These are phyloP conservation scores for Salix dunnii DNA, from an alignment of 345 rosid species.

Conservation along the genomic window DNA sequence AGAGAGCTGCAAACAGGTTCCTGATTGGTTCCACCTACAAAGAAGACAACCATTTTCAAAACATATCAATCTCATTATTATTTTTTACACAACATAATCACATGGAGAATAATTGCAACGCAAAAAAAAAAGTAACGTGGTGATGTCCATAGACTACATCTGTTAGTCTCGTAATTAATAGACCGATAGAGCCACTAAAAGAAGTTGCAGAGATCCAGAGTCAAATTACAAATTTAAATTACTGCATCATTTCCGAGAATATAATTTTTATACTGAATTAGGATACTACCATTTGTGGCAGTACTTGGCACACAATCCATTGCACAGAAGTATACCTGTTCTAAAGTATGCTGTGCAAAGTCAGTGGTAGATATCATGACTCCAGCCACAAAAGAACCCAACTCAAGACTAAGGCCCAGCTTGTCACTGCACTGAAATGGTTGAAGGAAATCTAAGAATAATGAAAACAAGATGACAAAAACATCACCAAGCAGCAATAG, in stretches of 20 bases:
- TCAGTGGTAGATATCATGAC: conserved; percentile 98
- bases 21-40: conserved; percentile 96
- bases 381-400: conserved; percentile 98
- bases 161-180: neutral
- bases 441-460: conserved; percentile 24
- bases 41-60: neutral
- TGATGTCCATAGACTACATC: neutral
- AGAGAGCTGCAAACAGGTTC: conserved; percentile 92
- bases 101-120: neutral
- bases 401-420: conserved; percentile 98
- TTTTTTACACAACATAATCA: neutral
- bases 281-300: neutral
- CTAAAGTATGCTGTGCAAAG: conserved; percentile 89
- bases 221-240: neutral
- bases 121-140: neutral
- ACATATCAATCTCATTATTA: neutral
- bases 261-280: neutral
- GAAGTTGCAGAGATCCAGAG: neutral
- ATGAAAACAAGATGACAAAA: neutral
- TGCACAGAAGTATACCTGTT: conserved; percentile 58
- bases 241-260: neutral
- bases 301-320: neutral
- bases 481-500: neutral
- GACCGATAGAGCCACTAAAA: neutral
- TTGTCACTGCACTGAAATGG: conserved; percentile 97